Evolutionary conservation across 768 basidiomycete genomes (phyloP).

Genomic region (Podaxis sp.): DNA sequence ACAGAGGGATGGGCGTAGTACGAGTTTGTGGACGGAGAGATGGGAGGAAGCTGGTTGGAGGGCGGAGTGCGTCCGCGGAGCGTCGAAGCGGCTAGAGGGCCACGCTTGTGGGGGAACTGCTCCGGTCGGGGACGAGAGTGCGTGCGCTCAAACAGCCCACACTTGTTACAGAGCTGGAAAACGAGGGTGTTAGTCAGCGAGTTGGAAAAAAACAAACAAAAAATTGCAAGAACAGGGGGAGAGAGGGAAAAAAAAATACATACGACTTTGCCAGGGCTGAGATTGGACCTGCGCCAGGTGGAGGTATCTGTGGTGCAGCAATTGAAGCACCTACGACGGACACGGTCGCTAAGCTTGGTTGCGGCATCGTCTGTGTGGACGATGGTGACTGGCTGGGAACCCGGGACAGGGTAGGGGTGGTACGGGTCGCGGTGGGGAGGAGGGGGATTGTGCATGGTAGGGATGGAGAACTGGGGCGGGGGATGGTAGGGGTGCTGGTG

Average conservation of each 20-base stretch:
- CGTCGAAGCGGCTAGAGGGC: constrained; percentile 55
- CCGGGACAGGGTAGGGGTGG: constrained; percentile 30
- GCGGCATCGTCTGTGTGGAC: constrained; percentile 75
- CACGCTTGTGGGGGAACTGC: constrained; percentile 79
- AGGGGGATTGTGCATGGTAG: constrained; percentile 13
- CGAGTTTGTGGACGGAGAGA: constrained; percentile 39
- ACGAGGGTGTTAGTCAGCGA: not conserved
- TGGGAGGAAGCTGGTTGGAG: constrained; percentile 35
- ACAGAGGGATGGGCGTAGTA: constrained; percentile 53
- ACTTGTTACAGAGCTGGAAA: constrained; percentile 60
- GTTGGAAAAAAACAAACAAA: constrained; percentile 9
- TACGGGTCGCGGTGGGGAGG: constrained; percentile 21
- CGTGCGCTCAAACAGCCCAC: constrained; percentile 78
- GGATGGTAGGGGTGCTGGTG: constrained; percentile 22
- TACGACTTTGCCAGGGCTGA: constrained; percentile 78
- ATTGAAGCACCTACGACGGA: constrained; percentile 78
- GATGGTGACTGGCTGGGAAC: constrained; percentile 30
- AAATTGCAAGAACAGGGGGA: not conserved
- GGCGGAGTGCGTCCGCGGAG: constrained; percentile 53
- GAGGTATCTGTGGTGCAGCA: constrained; percentile 84
- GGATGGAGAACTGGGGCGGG: constrained; percentile 20
- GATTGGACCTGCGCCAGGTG: constrained; percentile 75
- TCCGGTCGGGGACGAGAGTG: constrained; percentile 78
- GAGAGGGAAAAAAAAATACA: constrained; percentile 19
- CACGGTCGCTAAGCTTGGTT: constrained; percentile 75